Evolutionary conservation across 768 basidiomycete genomes (phyloP), one percentile per base, ranked within the genome.

Genomic region (Epithele typhae): DNA sequence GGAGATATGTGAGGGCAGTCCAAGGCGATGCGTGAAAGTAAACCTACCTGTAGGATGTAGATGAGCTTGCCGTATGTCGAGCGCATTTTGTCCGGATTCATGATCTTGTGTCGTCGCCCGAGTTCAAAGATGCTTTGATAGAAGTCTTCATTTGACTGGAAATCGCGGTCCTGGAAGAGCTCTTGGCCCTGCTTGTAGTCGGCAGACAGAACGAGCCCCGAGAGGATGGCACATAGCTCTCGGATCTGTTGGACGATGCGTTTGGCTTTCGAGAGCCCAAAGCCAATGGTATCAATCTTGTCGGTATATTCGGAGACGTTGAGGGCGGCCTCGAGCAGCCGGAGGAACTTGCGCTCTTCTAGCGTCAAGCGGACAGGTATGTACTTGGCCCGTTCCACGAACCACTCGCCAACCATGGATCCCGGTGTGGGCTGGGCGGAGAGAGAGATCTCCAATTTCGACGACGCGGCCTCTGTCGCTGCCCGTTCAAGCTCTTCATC

Each of bases 51-150:
- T 25, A 91, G 74, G 45, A 92, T 68, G 64, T 91, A 92, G 25
- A 91, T 82, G 49, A 92, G 68, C 59, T 92, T 92, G 9, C 90
- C 90, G 51, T 92, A 92, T 7, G 87, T 92, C 23, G 85, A 82
- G 21, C 90, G 77, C 89, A 92, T 91, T 57, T 91, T 91, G 60
- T 92, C 90, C 0, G 90, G 90, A 56, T 92, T 92, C 87, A 87
- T 90, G 59, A 92, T 92, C 64, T 92, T 92, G 61, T 91, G 87
- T 48, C 89, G 75, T 40, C 88, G 72, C 17, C 90, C 88, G 19
- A 92, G 75, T 65, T 92, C 89, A 53, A 92, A 92, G 21, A 91
- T 74, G 12, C 72, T 66, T 49, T 89, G 87, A 58, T 84, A 92
- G 59, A 92, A 92, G 7, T 82, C 79, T 15, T 78, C 79, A 56